These are phyloP conservation scores for Cantharellus anzutake DNA, from an alignment of 768 basidiomycete species.

Conservation along the genomic window DNA sequence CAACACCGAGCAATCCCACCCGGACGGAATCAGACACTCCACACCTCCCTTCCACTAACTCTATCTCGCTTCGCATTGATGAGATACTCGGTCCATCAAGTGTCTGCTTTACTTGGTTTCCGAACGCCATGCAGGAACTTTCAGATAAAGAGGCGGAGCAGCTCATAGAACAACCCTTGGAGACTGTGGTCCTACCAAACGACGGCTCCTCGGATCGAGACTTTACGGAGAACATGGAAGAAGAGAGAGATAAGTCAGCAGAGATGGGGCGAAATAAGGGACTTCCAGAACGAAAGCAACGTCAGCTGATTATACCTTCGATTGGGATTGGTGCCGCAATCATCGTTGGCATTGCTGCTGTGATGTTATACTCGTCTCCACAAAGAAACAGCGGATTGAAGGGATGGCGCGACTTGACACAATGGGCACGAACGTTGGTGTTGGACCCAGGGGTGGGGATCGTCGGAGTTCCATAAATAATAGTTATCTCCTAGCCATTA, in stretches of 20 bases:
- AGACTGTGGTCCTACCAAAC: conserved; percentile 30
- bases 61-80: conserved; percentile 23
- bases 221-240: not conserved
- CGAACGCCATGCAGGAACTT: conserved; percentile 22
- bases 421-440: too few species aligned
- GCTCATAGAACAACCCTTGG: not conserved
- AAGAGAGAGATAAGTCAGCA: conserved; percentile 1
- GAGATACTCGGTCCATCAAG: conserved; percentile 61
- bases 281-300: not conserved
- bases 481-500: too few species aligned
- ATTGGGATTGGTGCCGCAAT: not conserved
- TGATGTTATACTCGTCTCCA: not conserved
- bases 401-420: too few species aligned
- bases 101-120: conserved; percentile 56
- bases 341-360: not conserved
- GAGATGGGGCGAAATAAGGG: not conserved
- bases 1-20: not conserved
- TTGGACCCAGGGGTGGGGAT: too few species aligned
- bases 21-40: not conserved
- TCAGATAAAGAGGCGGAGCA: conserved; percentile 36
- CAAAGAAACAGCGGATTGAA: too few species aligned
- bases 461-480: too few species aligned
- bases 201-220: conserved; percentile 29
- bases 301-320: not conserved
- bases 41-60: not conserved